These are phyloP conservation scores for Dryadomyces quercivorus DNA, from an alignment of 2,329 filamentous ascomycete genomes.

Conservation along the genomic window DNA sequence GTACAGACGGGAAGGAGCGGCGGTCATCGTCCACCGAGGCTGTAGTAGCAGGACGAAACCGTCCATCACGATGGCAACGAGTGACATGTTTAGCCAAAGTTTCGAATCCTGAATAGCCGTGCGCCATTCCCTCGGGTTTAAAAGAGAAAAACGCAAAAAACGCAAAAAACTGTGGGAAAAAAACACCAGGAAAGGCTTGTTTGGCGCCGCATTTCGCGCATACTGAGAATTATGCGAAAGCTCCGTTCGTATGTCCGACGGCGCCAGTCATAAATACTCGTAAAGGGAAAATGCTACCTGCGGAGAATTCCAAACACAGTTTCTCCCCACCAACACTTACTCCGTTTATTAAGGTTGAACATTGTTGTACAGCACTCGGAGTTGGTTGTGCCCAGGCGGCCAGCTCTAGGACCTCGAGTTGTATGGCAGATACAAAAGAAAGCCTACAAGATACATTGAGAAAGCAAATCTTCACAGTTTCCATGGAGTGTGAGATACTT, in stretches of 20 bases:
- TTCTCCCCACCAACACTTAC: background rate
- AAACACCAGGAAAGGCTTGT: background rate
- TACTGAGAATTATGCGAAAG: constrained; percentile 2
- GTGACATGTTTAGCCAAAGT: too few relatives aligned
- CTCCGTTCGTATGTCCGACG: constrained; percentile 13
- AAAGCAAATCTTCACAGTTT: background rate
- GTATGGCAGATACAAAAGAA: background rate
- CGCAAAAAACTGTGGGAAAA: background rate
- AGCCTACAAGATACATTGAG: background rate
- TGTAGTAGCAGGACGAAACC: too few relatives aligned
- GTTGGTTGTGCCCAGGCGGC: background rate
- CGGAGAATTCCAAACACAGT: too few relatives aligned
- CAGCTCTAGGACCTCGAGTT: background rate
- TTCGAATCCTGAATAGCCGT: background rate
- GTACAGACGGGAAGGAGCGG: too few relatives aligned
- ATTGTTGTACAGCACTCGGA: background rate
- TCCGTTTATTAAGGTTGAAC: background rate
- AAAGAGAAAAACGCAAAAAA: background rate
- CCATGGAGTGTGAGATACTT: background rate
- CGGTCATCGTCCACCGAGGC: too few relatives aligned
- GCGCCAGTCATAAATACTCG: background rate
- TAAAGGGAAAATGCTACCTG: too few relatives aligned
- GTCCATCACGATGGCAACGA: too few relatives aligned
- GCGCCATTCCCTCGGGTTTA: background rate
- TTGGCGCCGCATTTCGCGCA: constrained; percentile 4